These are phyloP conservation scores for Daldinia bambusicola DNA, from an alignment of 495 filamentous ascomycete species.

Conservation along the genomic window DNA sequence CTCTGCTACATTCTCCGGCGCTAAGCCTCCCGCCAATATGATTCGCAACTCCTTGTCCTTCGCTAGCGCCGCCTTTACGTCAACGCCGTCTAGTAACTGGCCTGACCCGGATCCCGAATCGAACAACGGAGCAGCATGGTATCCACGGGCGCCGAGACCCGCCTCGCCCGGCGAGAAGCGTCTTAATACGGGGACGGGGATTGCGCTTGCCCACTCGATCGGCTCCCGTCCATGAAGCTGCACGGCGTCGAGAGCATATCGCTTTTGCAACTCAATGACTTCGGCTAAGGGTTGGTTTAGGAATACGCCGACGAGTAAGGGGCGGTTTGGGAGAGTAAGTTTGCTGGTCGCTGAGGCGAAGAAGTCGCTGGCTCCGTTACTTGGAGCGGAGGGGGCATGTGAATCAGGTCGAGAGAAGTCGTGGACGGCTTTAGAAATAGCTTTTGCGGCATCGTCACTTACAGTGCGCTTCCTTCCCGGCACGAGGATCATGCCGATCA, in stretches of 20 bases:
- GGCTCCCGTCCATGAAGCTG: slow-evolving; percentile 94
- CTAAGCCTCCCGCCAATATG: slow-evolving; percentile 84
- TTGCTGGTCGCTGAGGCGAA: slow-evolving; percentile 54
- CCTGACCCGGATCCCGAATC: slow-evolving; percentile 89
- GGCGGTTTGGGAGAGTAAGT: slow-evolving; percentile 59
- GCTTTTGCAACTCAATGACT: slow-evolving; percentile 76
- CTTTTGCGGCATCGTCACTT: slow-evolving; percentile 75
- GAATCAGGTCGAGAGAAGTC: slow-evolving; percentile 32
- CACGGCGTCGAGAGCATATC: slow-evolving; percentile 85
- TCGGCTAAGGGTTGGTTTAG: slow-evolving; percentile 87
- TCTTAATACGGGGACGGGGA: slow-evolving; percentile 90
- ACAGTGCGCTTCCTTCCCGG: slow-evolving; percentile 82
- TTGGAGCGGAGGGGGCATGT: slow-evolving; percentile 14
- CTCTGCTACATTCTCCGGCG: slow-evolving; percentile 75
- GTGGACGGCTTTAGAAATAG: slow-evolving; percentile 83
- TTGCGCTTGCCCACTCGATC: slow-evolving; percentile 84
- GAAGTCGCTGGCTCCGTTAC: slow-evolving; percentile 55
- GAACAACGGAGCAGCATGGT: slow-evolving; percentile 83
- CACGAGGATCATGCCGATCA: slow-evolving; percentile 93
- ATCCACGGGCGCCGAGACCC: slow-evolving; percentile 77
- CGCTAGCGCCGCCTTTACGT: slow-evolving; percentile 69
- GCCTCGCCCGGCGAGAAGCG: slow-evolving; percentile 78
- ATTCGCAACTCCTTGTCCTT: slow-evolving; percentile 70
- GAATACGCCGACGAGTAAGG: slow-evolving; percentile 93
- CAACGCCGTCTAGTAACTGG: slow-evolving; percentile 72